Conservation (phyloP, 139 green algal genomes). For the Choricystis sp. region DNA sequence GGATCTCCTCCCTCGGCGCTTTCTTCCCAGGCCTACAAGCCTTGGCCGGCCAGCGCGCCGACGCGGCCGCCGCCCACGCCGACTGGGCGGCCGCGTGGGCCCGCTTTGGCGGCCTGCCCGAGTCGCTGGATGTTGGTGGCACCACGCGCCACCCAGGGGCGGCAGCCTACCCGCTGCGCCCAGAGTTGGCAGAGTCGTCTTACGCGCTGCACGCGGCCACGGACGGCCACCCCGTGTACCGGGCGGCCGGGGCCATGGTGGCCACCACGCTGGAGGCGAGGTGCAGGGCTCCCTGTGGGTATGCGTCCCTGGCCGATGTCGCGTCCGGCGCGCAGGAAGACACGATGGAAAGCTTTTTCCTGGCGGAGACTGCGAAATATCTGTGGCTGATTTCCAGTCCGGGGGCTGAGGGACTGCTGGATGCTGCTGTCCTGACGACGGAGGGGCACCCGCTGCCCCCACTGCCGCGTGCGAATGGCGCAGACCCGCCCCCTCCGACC, state of each 20-base stretch:
- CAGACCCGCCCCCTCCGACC: not conserved
- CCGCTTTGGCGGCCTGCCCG: slow-evolving; percentile 62
- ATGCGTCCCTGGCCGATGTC: slow-evolving; percentile 39
- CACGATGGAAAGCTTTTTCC: slow-evolving; percentile 80
- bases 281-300: slow-evolving; percentile 36
- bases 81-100: slow-evolving; percentile 54
- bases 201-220: slow-evolving; percentile 67
- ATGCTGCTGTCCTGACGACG: slow-evolving; percentile 53
- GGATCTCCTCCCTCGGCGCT: slow-evolving; percentile 53
- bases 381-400: slow-evolving; percentile 53
- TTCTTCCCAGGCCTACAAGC: slow-evolving; percentile 79
- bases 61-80: slow-evolving; percentile 32
- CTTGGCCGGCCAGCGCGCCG: slow-evolving; percentile 45
- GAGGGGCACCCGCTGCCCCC: slow-evolving; percentile 52
- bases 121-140: slow-evolving; percentile 45
- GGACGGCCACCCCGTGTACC: slow-evolving; percentile 8
- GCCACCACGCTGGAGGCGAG: slow-evolving; percentile 19
- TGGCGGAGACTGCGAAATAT: slow-evolving; percentile 83
- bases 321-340: slow-evolving; percentile 47
- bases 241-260: slow-evolving; percentile 7
- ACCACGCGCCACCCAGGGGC: slow-evolving; percentile 13
- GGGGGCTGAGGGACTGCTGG: slow-evolving; percentile 20
- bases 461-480: not conserved
- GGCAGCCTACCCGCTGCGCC: slow-evolving; percentile 45
- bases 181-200: slow-evolving; percentile 81